Conservation (phyloP, 73 alveolate species). For the Symbiodinium pilosum region DNA sequence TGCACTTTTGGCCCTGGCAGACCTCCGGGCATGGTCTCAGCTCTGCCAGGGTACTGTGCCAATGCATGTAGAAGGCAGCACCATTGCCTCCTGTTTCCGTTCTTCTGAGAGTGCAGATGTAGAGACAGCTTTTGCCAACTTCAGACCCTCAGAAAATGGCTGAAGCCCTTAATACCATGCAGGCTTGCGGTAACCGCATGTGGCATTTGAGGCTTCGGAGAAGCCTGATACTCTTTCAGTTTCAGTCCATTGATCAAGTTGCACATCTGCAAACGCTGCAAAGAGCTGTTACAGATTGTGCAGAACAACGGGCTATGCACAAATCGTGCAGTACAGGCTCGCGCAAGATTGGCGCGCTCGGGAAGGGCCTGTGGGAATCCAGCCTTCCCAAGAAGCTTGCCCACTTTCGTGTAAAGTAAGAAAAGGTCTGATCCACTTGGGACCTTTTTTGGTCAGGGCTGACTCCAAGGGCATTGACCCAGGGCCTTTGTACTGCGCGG, state of each 20-base stretch:
- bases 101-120: not conserved
- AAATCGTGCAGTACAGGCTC: not conserved
- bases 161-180: not conserved
- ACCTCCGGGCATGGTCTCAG: slow-evolving; percentile 21
- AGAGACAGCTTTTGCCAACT: not conserved
- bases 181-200: not conserved
- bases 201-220: not conserved
- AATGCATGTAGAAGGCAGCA: not conserved
- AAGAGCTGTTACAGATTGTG: no score
- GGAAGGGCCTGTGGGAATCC: no score
- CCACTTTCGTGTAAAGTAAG: not conserved
- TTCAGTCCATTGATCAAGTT: not conserved
- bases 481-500: no score
- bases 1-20: not conserved
- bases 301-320: no score
- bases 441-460: not conserved
- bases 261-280: not conserved
- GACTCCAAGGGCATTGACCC: not conserved
- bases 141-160: not conserved
- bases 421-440: not conserved
- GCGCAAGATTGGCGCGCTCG: slow-evolving; percentile 1
- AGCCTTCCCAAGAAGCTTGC: not conserved
- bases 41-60: slow-evolving; percentile 5
- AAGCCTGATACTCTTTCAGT: not conserved
- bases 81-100: not conserved